Percentiles rank a stretch among this genome's conserved stretches.
Evolutionary conservation across 371 early-diverging fungal genomes (phyloP).

Genomic region (Rhizopus microsporus): DNA sequence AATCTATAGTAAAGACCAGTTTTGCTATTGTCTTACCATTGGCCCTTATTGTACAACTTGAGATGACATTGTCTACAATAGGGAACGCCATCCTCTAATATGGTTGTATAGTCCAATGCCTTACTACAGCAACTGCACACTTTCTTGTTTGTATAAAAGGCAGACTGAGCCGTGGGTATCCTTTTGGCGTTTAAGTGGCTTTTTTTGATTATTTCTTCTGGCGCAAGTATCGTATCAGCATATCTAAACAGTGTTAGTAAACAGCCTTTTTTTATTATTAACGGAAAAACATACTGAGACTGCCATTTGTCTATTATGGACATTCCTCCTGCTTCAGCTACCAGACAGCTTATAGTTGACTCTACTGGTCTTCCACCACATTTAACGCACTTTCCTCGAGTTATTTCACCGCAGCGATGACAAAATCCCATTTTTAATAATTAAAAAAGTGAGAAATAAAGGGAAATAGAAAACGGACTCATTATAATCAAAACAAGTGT

Average conservation of each 20-base stretch:
- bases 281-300: slow-evolving; percentile 32
- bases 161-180: slow-evolving; percentile 25
- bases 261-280: not conserved
- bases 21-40: slow-evolving; percentile 27
- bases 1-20: not conserved
- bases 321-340: slow-evolving; percentile 38
- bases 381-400: slow-evolving; percentile 54
- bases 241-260: slow-evolving; percentile 26
- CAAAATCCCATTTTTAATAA: slow-evolving; percentile 56
- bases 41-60: slow-evolving; percentile 32
- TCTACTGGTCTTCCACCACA: slow-evolving; percentile 64
- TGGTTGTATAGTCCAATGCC: slow-evolving; percentile 4
- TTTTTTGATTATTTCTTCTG: slow-evolving; percentile 24
- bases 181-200: slow-evolving; percentile 25
- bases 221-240: slow-evolving; percentile 42
- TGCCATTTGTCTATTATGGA: slow-evolving; percentile 47
- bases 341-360: slow-evolving; percentile 51
- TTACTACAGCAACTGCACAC: slow-evolving; percentile 23
- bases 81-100: slow-evolving; percentile 13
- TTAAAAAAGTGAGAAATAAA: slow-evolving; percentile 13
- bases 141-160: slow-evolving; percentile 20
- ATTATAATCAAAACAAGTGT: not conserved
- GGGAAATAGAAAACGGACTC: slow-evolving; percentile 12
- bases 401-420: slow-evolving; percentile 62
- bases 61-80: slow-evolving; percentile 42